Evolutionary conservation across 202 grass and related monocot species (phyloP).

Genomic region (Panicum virgatum): DNA sequence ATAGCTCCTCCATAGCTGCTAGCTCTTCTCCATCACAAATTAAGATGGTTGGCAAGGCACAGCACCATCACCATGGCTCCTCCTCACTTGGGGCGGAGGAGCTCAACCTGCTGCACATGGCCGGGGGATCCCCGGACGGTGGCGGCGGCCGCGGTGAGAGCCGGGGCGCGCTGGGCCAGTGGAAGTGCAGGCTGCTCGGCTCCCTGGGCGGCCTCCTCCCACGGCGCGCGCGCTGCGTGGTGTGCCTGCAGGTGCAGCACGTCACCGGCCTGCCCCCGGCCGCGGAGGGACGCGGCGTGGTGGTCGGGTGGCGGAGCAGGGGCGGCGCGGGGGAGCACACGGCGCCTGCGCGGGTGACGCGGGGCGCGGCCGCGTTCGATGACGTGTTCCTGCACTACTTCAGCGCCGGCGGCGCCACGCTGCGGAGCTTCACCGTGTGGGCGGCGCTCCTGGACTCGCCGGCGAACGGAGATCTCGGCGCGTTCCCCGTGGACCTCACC

Average conservation of each 20-base stretch:
- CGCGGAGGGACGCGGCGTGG: slow-evolving; percentile 51
- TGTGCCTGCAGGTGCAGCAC: slow-evolving; percentile 88
- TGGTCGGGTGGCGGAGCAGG: slow-evolving; percentile 80
- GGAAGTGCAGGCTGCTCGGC: slow-evolving; percentile 59
- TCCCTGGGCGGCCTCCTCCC: slow-evolving; percentile 50
- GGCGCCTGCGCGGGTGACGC: slow-evolving; percentile 46
- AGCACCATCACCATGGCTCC: slow-evolving; percentile 48
- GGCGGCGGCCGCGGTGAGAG: neutral
- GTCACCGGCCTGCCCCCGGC: slow-evolving; percentile 54
- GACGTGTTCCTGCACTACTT: slow-evolving; percentile 85
- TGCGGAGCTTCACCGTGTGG: slow-evolving; percentile 70
- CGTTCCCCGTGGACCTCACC: slow-evolving; percentile 69
- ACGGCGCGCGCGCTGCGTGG: slow-evolving; percentile 55
- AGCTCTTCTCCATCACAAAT: neutral
- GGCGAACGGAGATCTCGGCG: slow-evolving; percentile 56
- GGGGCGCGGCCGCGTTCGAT: slow-evolving; percentile 59
- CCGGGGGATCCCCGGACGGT: slow-evolving; percentile 33
- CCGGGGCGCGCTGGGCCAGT: slow-evolving; percentile 45
- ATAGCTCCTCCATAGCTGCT: neutral
- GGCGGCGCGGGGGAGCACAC: slow-evolving; percentile 83
- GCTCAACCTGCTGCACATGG: slow-evolving; percentile 66
- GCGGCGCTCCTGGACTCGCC: slow-evolving; percentile 60
- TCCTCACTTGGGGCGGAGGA: slow-evolving; percentile 59
- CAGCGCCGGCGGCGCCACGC: slow-evolving; percentile 43
- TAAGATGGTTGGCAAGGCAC: slow-evolving; percentile 54